phyloP scores from a whole-genome alignment of 164 flowering plant genomes.

The Vitis riparia region DNA sequence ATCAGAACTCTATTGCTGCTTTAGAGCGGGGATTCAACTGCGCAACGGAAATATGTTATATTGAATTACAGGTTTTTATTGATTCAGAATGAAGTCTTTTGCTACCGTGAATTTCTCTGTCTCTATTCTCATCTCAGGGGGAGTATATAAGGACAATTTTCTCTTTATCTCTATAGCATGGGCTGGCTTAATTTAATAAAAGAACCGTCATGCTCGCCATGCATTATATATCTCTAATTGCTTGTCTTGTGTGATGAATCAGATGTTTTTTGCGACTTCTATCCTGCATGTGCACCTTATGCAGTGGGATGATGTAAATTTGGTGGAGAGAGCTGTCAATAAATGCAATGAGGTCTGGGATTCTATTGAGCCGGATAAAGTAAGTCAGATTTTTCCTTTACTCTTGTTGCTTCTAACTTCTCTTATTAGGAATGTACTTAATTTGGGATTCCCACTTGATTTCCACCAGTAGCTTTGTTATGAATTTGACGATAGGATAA shows the following conservation, averaged over 20 bases:
- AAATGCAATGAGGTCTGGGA: constrained; percentile 73
- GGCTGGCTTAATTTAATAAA: no score
- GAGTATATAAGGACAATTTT: no score
- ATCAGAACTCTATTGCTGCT: constrained; percentile 47
- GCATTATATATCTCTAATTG: no score
- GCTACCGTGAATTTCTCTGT: no score
- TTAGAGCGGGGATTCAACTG: constrained; percentile 55
- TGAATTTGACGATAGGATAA: no score
- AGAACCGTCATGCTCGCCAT: no score
- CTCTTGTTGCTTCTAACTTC: not conserved
- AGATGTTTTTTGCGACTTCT: constrained; percentile 93
- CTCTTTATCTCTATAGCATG: no score
- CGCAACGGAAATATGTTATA: constrained; percentile 61
- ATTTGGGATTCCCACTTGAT: not conserved
- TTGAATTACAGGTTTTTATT: constrained; percentile 71
- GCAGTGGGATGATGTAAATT: constrained; percentile 78
- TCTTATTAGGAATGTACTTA: not conserved
- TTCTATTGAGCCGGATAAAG: constrained; percentile 57
- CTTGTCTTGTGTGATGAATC: constrained; percentile 6
- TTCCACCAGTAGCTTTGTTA: not conserved
- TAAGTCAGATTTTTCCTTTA: constrained; percentile 25
- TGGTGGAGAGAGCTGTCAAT: constrained; percentile 57
- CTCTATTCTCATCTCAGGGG: no score
- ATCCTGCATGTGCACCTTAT: constrained; percentile 80
- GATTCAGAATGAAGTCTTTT: no score